Evolutionary conservation across 108 stramenopile genomes (phyloP).

Genomic region (Schizochytrium sp.): DNA sequence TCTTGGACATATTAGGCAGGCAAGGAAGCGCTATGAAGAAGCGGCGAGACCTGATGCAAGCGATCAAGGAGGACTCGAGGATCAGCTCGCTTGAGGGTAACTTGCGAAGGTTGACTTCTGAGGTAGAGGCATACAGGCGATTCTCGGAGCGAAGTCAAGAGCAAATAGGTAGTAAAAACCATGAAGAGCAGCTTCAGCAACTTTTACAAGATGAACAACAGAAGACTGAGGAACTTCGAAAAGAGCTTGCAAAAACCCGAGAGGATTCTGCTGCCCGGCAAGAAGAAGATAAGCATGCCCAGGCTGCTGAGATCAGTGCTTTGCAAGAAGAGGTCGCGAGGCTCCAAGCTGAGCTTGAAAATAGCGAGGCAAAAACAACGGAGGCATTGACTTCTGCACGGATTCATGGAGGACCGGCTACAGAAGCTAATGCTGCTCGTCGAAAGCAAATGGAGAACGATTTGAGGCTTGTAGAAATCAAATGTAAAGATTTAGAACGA

Average conservation of each 20-base stretch:
- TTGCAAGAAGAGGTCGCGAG: slow-evolving; percentile 11
- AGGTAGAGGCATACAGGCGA: slow-evolving; percentile 38
- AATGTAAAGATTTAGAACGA: not conserved
- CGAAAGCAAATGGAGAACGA: slow-evolving; percentile 20
- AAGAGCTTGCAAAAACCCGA: not conserved
- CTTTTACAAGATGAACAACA: not conserved
- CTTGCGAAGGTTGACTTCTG: not conserved
- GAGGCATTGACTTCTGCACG: not conserved
- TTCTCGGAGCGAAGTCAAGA: not conserved
- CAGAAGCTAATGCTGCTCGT: slow-evolving; percentile 8
- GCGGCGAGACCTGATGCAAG: slow-evolving; percentile 39
- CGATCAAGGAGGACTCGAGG: slow-evolving; percentile 49
- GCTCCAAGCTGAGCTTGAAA: slow-evolving; percentile 19
- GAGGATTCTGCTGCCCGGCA: not conserved
- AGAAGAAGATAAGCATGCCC: not conserved
- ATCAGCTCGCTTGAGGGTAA: slow-evolving; percentile 59
- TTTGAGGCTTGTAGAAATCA: not conserved
- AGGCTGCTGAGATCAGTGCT: not conserved
- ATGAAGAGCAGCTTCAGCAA: slow-evolving; percentile 17
- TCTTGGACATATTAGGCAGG: not conserved
- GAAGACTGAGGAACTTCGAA: too few relatives aligned
- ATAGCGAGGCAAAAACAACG: not conserved
- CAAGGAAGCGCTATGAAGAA: not conserved
- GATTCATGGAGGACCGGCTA: not conserved
- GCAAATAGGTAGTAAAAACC: slow-evolving; percentile 29